phyloP scores from a whole-genome alignment of 2,329 filamentous ascomycete genomes.

The Curvularia sp. region DNA sequence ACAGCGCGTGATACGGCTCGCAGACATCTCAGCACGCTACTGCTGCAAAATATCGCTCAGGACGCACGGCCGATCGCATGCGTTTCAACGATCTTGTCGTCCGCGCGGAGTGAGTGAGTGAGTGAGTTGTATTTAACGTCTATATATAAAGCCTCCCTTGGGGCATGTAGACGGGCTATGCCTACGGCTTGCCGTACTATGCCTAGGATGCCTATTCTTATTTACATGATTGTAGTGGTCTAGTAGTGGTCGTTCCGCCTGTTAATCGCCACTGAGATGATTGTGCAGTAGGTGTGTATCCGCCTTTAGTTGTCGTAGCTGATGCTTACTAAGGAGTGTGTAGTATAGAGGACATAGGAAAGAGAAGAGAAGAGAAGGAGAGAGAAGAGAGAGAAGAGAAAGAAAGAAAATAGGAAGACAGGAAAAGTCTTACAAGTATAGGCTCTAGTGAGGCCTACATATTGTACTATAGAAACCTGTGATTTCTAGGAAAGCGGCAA shows the following conservation, averaged over 20 bases:
- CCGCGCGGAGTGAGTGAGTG: background rate
- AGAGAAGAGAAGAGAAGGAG: background rate
- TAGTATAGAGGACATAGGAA: background rate
- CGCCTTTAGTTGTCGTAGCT: conserved; percentile 5
- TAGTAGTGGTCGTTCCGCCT: conserved; percentile 4
- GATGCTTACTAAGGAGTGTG: conserved; percentile 5
- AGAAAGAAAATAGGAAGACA: conserved; percentile 1
- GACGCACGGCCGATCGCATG: background rate
- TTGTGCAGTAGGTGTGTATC: conserved; percentile 3
- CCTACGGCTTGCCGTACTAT: no score
- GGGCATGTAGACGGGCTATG: no score
- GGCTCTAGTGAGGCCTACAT: no score
- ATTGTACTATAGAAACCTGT: no score
- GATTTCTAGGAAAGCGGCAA: no score
- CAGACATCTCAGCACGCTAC: background rate
- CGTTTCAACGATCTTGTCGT: conserved; percentile 1
- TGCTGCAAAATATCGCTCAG: background rate
- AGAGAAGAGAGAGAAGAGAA: background rate
- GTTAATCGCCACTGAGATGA: background rate
- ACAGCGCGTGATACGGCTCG: background rate
- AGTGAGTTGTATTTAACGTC: conserved; percentile 6
- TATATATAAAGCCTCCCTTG: no score
- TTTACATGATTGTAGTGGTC: no score
- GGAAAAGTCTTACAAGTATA: conserved; percentile 1
- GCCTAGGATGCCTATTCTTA: no score